Evolutionary conservation across 2,329 filamentous ascomycete genomes (phyloP), one percentile per base, ranked within the genome.

Genomic region (Xylariaceae sp.): DNA sequence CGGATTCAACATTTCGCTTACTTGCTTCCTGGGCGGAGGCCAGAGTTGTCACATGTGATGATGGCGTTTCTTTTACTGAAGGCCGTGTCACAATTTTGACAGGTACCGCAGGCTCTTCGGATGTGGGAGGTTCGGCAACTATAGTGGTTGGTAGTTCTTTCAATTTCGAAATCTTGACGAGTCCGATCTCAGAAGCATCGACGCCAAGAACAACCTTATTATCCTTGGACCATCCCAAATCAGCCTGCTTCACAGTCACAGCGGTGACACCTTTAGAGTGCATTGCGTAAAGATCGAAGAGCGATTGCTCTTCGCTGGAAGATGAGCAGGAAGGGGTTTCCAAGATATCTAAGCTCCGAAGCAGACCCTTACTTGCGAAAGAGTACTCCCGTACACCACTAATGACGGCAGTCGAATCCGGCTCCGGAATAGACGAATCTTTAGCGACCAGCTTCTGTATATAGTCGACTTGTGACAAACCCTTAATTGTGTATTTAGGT

Each of bases 241-340:
- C 92, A 48, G 86, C 83, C 68, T 92, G 89, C 70, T 88, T 92
- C 69, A 99, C 84, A 59, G 85, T 85, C 49, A 97, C 70, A 64
- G 89, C 92, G 16, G 92, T 92, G n/a, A 97, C 91, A 57, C 94
- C 94, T 74, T 91, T 95, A 10, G 94, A 96, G 71, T 99, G 92
- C 87, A 96, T 95, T 30, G 90, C 88, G 69, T 99, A 99, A 9
- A 99, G 79, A 74, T 99, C 94, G 66, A 99, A 97, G 13, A 96
- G 74, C 0, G 86, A 84, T 15, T 83, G 83, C 59, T 94, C 87
- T 19, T 87, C 85, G 21, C 77, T 77, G 37, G 82, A 80, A 55
- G 83, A 78, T 6, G 79, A 73, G 57, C 83, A 80, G 51, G 86
- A 81, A 32, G 87, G 84, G 62, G 80, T 85, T 65, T 86, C 84